Evolutionary conservation across 2,329 filamentous ascomycete genomes (phyloP), one percentile per base, ranked within the genome.

Genomic region (Apiospora rasikravindrae): DNA sequence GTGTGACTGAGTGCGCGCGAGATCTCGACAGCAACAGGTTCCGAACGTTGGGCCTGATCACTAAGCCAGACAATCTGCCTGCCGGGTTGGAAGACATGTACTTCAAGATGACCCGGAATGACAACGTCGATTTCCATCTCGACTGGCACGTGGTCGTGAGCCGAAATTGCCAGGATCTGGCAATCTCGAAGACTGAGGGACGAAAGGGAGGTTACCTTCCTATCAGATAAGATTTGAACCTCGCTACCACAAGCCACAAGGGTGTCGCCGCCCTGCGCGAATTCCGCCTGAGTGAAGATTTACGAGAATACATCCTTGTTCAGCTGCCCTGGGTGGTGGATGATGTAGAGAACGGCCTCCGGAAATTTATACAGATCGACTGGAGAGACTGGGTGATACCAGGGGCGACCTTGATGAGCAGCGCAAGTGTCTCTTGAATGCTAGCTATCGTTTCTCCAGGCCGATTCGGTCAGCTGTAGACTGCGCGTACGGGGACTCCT

Each of bases 111-210:
- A 86, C 84, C 0, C 79, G 78, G 66, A 88, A 88, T 70, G 73
- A 80, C 2, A 82, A 87, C 16, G 81, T 86, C 0, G 73, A 82
- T 6, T 84, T 89, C 26, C 78, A 82, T 0, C 83, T 88, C 0
- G 87, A 87, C 0, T 89, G 86, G 86, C 86, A 88, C 72, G 83
- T 88, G 0, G 75, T 89, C 19, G 81, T 81, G 40, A 88, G 88
- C 73, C 79, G 72, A 40, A 70, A 74, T 42, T 77, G 74, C 33
- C 73, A 73, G 45, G 71, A 67, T 10, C 72, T 73, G 24, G 69
- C 75, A 33, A 57, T 66, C 2, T 74, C 76, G 0, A 74, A 74
- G n/a, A 69, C n/a, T 4, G 70, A 76, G 61, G 24, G 71, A 77
- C 68, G 22, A 45, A 44, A 44, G 11, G 0, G 75, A 77, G 45